Evolutionary conservation across 805 yeast genomes (phyloP).

Genomic region (Yarrowia keelungensis): DNA sequence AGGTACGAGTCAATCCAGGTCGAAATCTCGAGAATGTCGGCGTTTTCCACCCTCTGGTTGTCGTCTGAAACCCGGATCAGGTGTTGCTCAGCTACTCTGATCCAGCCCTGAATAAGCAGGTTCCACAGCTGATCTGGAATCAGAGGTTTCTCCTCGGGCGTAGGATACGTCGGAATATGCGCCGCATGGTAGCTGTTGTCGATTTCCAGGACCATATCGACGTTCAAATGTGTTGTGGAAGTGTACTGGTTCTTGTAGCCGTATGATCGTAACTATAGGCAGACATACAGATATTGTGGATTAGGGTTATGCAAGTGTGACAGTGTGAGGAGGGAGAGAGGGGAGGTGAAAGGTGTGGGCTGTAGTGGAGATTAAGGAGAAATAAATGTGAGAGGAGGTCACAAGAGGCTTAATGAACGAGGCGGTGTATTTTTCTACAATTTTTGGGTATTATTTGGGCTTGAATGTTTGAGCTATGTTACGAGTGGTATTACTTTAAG

Average conservation of each 20-base stretch:
- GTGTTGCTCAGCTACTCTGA: slow-evolving; percentile 18
- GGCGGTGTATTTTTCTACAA: too few relatives aligned
- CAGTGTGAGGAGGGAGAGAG: neutral
- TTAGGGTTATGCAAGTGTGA: slow-evolving; percentile 36
- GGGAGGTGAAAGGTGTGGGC: neutral
- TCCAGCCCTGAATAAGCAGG: slow-evolving; percentile 14
- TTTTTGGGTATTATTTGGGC: too few relatives aligned
- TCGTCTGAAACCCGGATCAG: slow-evolving; percentile 29
- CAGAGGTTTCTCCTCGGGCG: neutral
- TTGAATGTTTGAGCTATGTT: too few relatives aligned
- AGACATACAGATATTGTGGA: neutral
- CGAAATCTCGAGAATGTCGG: slow-evolving; percentile 27
- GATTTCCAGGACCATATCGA: slow-evolving; percentile 24
- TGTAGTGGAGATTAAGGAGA: too few relatives aligned
- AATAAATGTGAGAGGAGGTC: too few relatives aligned
- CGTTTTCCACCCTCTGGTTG: slow-evolving; percentile 31
- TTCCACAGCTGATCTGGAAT: slow-evolving; percentile 15
- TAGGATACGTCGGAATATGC: slow-evolving; percentile 12
- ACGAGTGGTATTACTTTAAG: too few relatives aligned
- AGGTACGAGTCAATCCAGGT: slow-evolving; percentile 21
- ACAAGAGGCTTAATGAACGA: too few relatives aligned
- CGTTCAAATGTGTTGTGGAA: neutral
- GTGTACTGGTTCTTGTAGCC: too few relatives aligned
- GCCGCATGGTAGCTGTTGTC: slow-evolving; percentile 20
- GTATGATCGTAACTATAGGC: neutral